Evolutionary conservation across 192 early-diverging fungal genomes (phyloP).

Genomic region (Funneliformis mosseae): DNA sequence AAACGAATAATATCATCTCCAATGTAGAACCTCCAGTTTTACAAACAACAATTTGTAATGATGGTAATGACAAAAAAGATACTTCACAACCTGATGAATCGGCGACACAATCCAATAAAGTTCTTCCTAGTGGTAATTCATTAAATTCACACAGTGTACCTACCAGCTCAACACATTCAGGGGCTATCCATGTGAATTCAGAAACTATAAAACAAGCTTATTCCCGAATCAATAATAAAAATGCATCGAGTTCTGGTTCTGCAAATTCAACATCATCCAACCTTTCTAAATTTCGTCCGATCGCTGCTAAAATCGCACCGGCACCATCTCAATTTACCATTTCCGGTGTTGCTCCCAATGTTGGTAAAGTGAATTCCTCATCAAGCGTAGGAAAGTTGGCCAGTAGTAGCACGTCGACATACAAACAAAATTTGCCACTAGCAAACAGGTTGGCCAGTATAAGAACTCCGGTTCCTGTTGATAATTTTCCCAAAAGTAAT

Average conservation of each 20-base stretch:
- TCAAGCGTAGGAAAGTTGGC: too few species aligned
- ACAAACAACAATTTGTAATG: neutral
- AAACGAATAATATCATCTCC: too few species aligned
- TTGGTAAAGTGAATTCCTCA: too few species aligned
- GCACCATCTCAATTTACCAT: neutral
- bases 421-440: neutral
- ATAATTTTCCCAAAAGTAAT: neutral
- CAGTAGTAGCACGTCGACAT: neutral
- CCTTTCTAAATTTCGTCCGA: neutral
- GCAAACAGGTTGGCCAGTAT: neutral
- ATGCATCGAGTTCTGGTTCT: neutral
- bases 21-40: too few species aligned
- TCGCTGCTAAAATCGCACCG: neutral
- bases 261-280: neutral
- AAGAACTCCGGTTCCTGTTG: neutral
- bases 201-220: neutral
- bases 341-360: neutral
- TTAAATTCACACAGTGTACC: neutral
- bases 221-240: neutral
- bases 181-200: neutral
- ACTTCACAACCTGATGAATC: neutral
- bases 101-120: neutral
- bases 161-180: neutral
- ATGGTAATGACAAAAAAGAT: neutral
- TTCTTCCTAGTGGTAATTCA: neutral